phyloP scores from a whole-genome alignment of 2,329 filamentous ascomycete genomes.

The Microcera coccophila region DNA sequence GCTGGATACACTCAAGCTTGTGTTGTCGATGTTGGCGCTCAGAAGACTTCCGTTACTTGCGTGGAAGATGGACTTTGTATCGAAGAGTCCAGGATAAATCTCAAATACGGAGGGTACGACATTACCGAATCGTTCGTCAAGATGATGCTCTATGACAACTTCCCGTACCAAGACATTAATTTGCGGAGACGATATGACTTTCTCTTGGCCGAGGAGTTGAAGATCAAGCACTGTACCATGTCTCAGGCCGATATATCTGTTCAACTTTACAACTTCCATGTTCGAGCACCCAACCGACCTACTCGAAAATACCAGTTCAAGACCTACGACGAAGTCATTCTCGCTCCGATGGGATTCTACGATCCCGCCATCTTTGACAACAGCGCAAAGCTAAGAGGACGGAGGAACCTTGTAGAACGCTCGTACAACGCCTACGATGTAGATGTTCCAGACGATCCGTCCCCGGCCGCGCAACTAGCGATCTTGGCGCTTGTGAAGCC shows the following conservation, averaged over 20 bases:
- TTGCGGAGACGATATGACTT: slow-evolving; percentile 87
- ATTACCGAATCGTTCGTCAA: slow-evolving; percentile 93
- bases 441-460: slow-evolving; percentile 80
- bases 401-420: slow-evolving; percentile 76
- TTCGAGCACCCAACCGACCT: slow-evolving; percentile 81
- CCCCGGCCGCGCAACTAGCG: slow-evolving; percentile 75
- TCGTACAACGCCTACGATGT: slow-evolving; percentile 94
- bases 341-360: slow-evolving; percentile 95
- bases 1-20: slow-evolving; percentile 92
- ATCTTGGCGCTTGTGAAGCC: slow-evolving; percentile 59
- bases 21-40: slow-evolving; percentile 92
- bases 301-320: slow-evolving; percentile 95
- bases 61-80: slow-evolving; percentile 94
- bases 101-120: slow-evolving; percentile 90
- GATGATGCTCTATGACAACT: slow-evolving; percentile 96
- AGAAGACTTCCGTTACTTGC: slow-evolving; percentile 96
- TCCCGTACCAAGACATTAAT: slow-evolving; percentile 94
- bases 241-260: slow-evolving; percentile 86
- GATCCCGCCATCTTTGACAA: slow-evolving; percentile 85
- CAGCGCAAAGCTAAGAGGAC: slow-evolving; percentile 69
- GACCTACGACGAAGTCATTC: slow-evolving; percentile 90
- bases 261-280: slow-evolving; percentile 83
- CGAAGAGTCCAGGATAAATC: slow-evolving; percentile 89
- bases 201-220: slow-evolving; percentile 88
- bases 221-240: slow-evolving; percentile 89